Evolutionary conservation across 2,329 filamentous ascomycete genomes (phyloP).

Genomic region (Neonectria neomacrospora): DNA sequence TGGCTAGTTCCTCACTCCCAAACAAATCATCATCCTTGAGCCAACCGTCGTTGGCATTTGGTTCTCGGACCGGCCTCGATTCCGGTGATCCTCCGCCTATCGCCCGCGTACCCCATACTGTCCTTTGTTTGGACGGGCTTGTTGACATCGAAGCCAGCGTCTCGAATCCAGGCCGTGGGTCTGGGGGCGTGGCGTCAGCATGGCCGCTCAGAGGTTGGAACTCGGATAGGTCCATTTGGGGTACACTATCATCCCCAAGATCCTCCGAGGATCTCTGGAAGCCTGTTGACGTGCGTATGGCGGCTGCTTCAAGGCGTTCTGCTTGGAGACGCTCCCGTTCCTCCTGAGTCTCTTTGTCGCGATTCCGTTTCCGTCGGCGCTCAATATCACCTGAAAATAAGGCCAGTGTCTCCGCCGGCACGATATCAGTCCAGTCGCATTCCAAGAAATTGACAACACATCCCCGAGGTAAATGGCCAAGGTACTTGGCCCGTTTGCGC

Average conservation of each 20-base stretch:
- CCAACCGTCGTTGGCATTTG: conserved; percentile 79
- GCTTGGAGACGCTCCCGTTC: conserved; percentile 86
- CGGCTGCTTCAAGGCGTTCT: conserved; percentile 80
- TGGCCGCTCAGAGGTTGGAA: conserved; percentile 71
- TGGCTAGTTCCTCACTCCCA: conserved; percentile 66
- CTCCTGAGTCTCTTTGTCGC: conserved; percentile 85
- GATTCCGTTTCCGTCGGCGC: conserved; percentile 77
- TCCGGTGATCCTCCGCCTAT: conserved; percentile 69
- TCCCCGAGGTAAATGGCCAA: conserved; percentile 87
- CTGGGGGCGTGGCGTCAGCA: conserved; percentile 64
- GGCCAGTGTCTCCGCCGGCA: conserved; percentile 78
- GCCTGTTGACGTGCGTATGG: conserved; percentile 65
- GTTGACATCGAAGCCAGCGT: conserved; percentile 82
- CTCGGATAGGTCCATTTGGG: conserved; percentile 65
- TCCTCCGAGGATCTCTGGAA: conserved; percentile 53
- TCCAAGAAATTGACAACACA: conserved; percentile 92
- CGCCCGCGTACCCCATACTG: conserved; percentile 91
- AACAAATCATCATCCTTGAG: conserved; percentile 83
- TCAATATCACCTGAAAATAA: conserved; percentile 82
- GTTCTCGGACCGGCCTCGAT: conserved; percentile 50
- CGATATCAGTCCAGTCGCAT: conserved; percentile 94
- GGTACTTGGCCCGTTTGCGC: conserved; percentile 85
- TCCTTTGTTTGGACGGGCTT: conserved; percentile 79
- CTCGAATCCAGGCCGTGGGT: conserved; percentile 70
- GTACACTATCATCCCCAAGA: conserved; percentile 51